A percentile compares a stretch with the other conserved stretches of the same genome.
Evolutionary conservation across 257 asterid genomes (phyloP).

Genomic region (Plantago major): DNA sequence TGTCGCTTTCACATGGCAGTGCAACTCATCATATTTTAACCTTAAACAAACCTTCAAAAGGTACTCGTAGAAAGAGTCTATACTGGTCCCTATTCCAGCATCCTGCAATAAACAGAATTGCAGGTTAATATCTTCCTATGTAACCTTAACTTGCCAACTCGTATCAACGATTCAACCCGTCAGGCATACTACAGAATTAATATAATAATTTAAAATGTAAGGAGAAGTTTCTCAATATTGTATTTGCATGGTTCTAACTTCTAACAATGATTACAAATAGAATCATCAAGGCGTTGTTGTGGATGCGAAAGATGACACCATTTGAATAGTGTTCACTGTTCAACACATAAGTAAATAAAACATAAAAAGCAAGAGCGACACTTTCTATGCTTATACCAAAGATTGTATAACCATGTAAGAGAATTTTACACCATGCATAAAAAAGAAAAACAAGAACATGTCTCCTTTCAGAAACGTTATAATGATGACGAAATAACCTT

Average conservation of each 20-base stretch:
- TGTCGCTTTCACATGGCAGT: too few relatives aligned
- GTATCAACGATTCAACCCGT: constrained; percentile 8
- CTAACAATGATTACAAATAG: too few relatives aligned
- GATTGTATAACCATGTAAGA: neutral
- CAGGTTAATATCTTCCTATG: constrained; percentile 25
- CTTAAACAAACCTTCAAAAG: constrained; percentile 69
- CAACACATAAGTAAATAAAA: too few relatives aligned
- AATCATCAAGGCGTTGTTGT: too few relatives aligned
- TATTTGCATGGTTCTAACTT: constrained; percentile 1
- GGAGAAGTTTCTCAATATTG: neutral
- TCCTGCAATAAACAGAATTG: constrained; percentile 58
- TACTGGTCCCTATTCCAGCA: constrained; percentile 99
- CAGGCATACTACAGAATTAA: constrained; percentile 3
- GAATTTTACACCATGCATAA: neutral
- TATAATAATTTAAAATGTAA: neutral
- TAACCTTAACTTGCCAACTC: constrained; percentile 9
- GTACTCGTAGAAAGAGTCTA: constrained; percentile 96
- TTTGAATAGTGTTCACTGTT: neutral
- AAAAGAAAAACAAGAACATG: neutral
- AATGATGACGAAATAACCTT: constrained; percentile 53
- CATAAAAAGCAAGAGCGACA: too few relatives aligned
- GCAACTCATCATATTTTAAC: neutral
- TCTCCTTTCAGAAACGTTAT: constrained; percentile 15
- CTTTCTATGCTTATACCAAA: too few relatives aligned
- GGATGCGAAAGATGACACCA: neutral